phyloP scores from a whole-genome alignment of 1,284 basidiomycete genomes.

The Puccinia polysora region DNA sequence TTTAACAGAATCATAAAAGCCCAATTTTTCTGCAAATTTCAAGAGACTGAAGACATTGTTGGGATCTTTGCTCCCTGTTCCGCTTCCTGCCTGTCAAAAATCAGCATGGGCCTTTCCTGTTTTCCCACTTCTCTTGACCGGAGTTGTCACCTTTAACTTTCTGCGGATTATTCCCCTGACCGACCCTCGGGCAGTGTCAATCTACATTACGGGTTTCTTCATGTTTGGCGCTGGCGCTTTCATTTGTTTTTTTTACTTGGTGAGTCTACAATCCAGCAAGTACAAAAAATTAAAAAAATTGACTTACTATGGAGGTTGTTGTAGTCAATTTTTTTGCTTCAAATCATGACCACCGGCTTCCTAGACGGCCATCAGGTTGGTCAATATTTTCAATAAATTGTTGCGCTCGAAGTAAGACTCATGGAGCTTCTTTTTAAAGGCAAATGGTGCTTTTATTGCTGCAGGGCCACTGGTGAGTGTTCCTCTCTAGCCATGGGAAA shows the following conservation, averaged over 20 bases:
- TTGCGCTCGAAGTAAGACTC: too few species aligned
- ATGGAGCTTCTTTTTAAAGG: constrained; percentile 2
- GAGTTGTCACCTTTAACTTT: constrained; percentile 21
- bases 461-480: constrained; percentile 17
- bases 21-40: too few species aligned
- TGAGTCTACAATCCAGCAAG: background rate
- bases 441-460: constrained; percentile 37
- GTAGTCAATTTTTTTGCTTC: constrained; percentile 29
- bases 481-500: too few species aligned
- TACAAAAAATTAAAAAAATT: background rate
- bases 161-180: constrained; percentile 22
- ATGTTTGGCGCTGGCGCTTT: constrained; percentile 29
- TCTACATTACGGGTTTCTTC: constrained; percentile 17
- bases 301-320: background rate
- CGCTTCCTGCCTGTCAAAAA: background rate
- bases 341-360: constrained; percentile 28
- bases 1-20: too few species aligned
- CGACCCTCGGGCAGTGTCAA: constrained; percentile 16
- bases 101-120: constrained; percentile 37
- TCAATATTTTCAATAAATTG: too few species aligned
- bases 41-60: background rate
- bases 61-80: background rate
- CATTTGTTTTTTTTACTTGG: constrained; percentile 41
- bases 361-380: constrained; percentile 36
- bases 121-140: constrained; percentile 33